phyloP scores from a whole-genome alignment of 176 grass and related monocot genomes.

The Oryza meyeriana region DNA sequence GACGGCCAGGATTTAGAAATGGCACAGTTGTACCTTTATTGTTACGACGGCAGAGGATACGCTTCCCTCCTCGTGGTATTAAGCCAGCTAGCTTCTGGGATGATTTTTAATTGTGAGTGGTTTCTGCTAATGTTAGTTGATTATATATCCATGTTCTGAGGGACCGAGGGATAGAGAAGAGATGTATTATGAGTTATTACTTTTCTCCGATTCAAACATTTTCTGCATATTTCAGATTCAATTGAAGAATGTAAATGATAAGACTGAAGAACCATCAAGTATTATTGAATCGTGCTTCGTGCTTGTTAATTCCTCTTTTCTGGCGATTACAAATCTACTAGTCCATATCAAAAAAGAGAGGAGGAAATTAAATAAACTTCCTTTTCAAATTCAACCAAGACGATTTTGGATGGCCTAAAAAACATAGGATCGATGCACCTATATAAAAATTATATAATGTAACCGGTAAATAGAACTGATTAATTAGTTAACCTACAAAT shows the following conservation, averaged over 20 bases:
- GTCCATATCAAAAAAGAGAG: neutral
- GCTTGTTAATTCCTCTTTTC: neutral
- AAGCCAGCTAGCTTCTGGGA: no score
- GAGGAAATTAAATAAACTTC: neutral
- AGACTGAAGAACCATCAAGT: neutral
- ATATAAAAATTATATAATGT: neutral
- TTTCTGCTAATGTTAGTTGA: no score
- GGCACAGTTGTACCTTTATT: no score
- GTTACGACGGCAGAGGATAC: no score
- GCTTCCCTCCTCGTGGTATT: no score
- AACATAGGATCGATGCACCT: neutral
- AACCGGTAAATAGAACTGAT: neutral
- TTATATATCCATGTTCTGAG: no score
- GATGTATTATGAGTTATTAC: neutral
- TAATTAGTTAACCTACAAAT: slow-evolving; percentile 20
- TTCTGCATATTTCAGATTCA: neutral
- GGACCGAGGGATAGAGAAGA: no score
- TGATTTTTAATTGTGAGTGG: no score
- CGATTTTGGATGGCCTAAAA: neutral
- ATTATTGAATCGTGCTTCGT: neutral
- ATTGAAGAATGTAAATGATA: neutral
- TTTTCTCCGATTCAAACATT: neutral
- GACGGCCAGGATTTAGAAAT: no score
- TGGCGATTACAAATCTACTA: neutral
- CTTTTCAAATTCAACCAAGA: neutral